These are phyloP conservation scores for Hyparrhenia diplandra DNA, from an alignment of 176 grass and related monocot species.

Conservation along the genomic window DNA sequence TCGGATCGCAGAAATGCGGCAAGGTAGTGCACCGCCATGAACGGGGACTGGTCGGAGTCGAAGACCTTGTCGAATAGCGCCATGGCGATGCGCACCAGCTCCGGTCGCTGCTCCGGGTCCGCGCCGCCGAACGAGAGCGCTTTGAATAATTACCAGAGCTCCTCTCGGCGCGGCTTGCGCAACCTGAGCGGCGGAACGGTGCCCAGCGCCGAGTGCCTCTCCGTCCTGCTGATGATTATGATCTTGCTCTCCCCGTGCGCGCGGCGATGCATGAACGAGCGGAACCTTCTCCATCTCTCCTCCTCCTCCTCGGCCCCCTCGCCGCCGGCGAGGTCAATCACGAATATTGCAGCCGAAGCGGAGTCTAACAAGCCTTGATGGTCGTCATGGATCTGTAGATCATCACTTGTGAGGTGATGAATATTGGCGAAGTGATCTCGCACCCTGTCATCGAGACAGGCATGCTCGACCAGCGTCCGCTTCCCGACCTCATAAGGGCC, in stretches of 20 bases:
- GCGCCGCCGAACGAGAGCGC: not conserved
- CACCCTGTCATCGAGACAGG: too few relatives aligned
- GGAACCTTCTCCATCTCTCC: not conserved
- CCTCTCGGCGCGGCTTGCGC: not conserved
- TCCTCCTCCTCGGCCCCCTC: not conserved
- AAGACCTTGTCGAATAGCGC: not conserved
- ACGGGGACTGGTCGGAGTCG: too few relatives aligned
- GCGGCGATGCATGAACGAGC: not conserved
- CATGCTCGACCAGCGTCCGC: too few relatives aligned
- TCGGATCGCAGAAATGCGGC: not conserved
- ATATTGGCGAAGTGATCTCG: not conserved
- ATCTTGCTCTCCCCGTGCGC: not conserved
- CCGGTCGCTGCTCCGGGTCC: not conserved
- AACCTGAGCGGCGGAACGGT: not conserved
- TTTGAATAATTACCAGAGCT: conserved; percentile 7
- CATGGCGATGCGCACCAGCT: not conserved
- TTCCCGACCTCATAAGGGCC: too few relatives aligned
- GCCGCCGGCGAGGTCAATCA: not conserved
- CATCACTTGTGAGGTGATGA: not conserved
- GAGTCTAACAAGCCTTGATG: not conserved
- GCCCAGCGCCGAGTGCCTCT: not conserved
- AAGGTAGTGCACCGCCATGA: not conserved
- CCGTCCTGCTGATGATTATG: not conserved
- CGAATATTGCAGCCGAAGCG: not conserved
- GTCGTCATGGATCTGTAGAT: not conserved